A percentile compares a stretch with the other conserved stretches of the same genome.
Evolutionary conservation across 441 rosid genomes (phyloP).

Genomic region (Jatropha podagrica): DNA sequence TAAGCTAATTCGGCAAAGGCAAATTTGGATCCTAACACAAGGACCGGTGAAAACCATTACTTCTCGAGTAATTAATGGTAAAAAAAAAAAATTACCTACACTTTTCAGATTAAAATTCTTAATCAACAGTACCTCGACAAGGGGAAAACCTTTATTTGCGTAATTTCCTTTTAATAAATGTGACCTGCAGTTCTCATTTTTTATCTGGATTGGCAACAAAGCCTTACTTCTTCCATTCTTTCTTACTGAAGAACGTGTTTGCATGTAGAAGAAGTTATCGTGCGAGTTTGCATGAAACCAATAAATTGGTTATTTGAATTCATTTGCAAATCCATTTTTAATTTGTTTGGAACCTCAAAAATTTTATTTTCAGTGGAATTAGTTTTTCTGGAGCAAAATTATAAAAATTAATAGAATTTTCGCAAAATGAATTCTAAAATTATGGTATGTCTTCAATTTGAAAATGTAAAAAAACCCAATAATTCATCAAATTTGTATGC

Average conservation of each 20-base stretch:
- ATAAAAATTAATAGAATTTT: too few relatives aligned
- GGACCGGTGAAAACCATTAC: not conserved
- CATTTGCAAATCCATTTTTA: not conserved
- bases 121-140: too few relatives aligned
- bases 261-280: not conserved
- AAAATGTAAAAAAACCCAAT: too few relatives aligned
- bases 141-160: not conserved
- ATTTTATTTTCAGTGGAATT: too few relatives aligned
- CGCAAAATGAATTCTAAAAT: too few relatives aligned
- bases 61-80: not conserved
- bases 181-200: not conserved
- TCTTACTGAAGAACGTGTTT: not conserved
- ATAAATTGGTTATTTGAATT: too few relatives aligned
- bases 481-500: not conserved
- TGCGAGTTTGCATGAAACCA: not conserved
- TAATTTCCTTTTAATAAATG: not conserved
- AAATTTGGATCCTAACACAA: not conserved
- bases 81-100: not conserved
- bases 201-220: not conserved
- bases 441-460: too few relatives aligned
- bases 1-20: not conserved
- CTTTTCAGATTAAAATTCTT: not conserved
- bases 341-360: not conserved
- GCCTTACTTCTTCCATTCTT: not conserved
- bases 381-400: too few relatives aligned